Base-by-base conservation (phyloP, 2,329 filamentous ascomycete genomes). In the Colletotrichum noveboracense region DNA sequence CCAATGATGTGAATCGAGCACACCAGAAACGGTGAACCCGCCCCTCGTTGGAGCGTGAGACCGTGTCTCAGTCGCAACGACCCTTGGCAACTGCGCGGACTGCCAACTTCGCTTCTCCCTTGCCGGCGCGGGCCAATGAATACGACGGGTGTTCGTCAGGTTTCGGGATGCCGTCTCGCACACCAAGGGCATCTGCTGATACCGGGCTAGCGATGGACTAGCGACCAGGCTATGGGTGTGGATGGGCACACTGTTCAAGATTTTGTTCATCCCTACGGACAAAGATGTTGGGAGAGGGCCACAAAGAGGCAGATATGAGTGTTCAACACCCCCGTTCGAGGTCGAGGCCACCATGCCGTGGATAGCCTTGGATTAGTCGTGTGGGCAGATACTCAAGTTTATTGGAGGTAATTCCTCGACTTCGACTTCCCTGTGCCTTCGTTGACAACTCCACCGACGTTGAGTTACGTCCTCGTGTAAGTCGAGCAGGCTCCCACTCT, bases 161-260 rank as follows among this genome's bases (percentile, higher is more conserved):
- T 52, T 52, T 60, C 58, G 56, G 70, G 65, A 52, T 73, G 38
- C 16, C 56, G 43, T 73, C 65, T 72, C 65, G 48, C 64, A 68
- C 70, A 48, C 64, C 43, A 68, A 76, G 70, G 70, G 74, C 21
- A n/a, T n/a, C 43, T 7, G 21, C 21, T 69, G 74, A 69, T 74
- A 74, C 65, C 14, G 58, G 18, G 58, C 74, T 76, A 76, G 55
- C 58, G 74, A 69, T 32, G 34, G 48, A 74, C 74, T 76, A 76
- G 70, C 55, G 74, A 74, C 30, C 28, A 18, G 24, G 62, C 55
- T 69, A 30, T 26, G 32, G 30, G 74, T 24, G 43, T 65, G 56
- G 48, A 52, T 73, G 64, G 55, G 30, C 71, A 32, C 71, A 67
- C 58, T 71, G 43, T 21, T 48, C 28, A 43, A 52, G 32, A 30